phyloP scores from a whole-genome alignment of 441 rosid species.

The Adansonia madagascariensis region DNA sequence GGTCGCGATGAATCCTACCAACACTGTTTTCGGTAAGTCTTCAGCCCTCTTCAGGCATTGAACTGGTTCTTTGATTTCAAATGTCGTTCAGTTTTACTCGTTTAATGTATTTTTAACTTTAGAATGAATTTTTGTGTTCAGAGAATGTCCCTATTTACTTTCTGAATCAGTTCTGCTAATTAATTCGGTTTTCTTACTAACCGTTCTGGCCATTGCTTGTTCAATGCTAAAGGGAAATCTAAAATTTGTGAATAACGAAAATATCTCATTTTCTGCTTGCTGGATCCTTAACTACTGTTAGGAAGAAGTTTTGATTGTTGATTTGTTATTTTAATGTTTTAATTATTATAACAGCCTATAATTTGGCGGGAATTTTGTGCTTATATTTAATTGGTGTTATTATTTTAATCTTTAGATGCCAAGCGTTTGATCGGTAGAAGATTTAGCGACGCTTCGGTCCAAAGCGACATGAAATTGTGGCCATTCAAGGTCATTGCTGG shows the following conservation, averaged over 20 bases:
- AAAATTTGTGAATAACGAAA: background rate
- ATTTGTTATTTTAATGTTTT: background rate
- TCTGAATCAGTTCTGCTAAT: background rate
- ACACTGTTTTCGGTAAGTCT: slow-evolving; percentile 53
- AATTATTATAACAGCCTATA: background rate
- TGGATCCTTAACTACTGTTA: background rate
- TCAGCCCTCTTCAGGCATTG: background rate
- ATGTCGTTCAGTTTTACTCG: background rate
- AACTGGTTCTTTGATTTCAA: background rate
- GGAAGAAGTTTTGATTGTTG: too few species aligned
- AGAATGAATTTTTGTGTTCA: background rate
- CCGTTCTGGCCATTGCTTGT: background rate
- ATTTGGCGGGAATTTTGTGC: background rate
- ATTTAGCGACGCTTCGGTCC: slow-evolving; percentile 54
- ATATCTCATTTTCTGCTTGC: too few species aligned
- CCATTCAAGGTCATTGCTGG: slow-evolving; percentile 70
- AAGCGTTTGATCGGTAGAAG: slow-evolving; percentile 81
- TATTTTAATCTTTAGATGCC: slow-evolving; percentile 46
- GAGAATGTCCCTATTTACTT: background rate
- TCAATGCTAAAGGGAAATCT: background rate
- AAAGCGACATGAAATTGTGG: slow-evolving; percentile 64
- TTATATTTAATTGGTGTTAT: background rate
- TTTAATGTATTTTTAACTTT: background rate
- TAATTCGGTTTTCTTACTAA: background rate
- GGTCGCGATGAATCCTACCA: slow-evolving; percentile 58